Percentiles rank a stretch among this genome's conserved stretches.
Conservation (phyloP, 805 yeast genomes). For the Ogataea nitratoaversa region DNA sequence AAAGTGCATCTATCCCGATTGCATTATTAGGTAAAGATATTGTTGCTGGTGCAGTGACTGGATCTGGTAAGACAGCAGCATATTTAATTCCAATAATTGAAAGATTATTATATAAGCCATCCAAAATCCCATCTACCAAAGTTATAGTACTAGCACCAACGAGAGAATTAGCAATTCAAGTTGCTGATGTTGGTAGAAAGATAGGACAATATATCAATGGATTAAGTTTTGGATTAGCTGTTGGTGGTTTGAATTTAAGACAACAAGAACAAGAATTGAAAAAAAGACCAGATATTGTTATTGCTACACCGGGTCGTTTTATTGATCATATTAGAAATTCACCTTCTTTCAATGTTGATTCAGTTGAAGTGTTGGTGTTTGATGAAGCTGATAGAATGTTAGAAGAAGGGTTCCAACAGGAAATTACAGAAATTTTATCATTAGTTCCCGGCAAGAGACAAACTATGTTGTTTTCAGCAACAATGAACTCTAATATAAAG, state of each 20-base stretch:
- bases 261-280: slow-evolving; percentile 94
- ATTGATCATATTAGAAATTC: slow-evolving; percentile 96
- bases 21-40: slow-evolving; percentile 92
- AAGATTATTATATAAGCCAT: slow-evolving; percentile 83
- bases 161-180: slow-evolving; percentile 96
- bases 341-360: slow-evolving; percentile 84
- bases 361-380: slow-evolving; percentile 85
- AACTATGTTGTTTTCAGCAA: slow-evolving; percentile 91
- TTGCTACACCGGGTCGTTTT: slow-evolving; percentile 98
- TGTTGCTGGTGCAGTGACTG: slow-evolving; percentile 99
- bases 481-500: slow-evolving; percentile 93
- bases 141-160: slow-evolving; percentile 93
- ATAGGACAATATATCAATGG: slow-evolving; percentile 73
- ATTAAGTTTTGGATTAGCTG: slow-evolving; percentile 88
- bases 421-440: slow-evolving; percentile 82
- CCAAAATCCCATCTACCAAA: slow-evolving; percentile 80
- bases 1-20: slow-evolving; percentile 87
- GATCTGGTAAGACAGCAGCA: slow-evolving; percentile 99
- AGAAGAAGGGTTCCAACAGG: slow-evolving; percentile 98
- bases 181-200: slow-evolving; percentile 86
- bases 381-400: slow-evolving; percentile 99
- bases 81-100: slow-evolving; percentile 94
- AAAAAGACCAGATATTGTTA: slow-evolving; percentile 89
- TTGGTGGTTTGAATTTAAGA: slow-evolving; percentile 94
- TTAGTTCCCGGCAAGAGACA: slow-evolving; percentile 89